A percentile compares a stretch with the other conserved stretches of the same genome.
These are phyloP conservation scores for Leucocoprinus birnbaumii DNA, from an alignment of 768 basidiomycete species.

Conservation along the genomic window DNA sequence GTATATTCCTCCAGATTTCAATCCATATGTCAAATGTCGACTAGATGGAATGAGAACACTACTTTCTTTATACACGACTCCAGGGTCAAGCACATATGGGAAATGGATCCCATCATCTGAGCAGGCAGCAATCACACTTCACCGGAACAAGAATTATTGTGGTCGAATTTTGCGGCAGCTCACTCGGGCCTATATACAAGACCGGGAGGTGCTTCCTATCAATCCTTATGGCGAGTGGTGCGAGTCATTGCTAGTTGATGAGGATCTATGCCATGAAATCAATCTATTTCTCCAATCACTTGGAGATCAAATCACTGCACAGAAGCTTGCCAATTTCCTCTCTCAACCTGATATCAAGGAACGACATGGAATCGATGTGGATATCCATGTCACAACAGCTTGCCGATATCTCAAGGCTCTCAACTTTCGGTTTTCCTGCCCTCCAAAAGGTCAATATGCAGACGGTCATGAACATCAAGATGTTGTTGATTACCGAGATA, in stretches of 20 bases:
- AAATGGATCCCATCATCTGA: not conserved
- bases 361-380: not conserved
- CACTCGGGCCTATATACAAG: not conserved
- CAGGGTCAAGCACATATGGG: not conserved
- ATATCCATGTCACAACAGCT: slow-evolving; percentile 21
- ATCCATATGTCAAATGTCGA: no score
- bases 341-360: slow-evolving; percentile 5
- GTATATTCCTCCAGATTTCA: no score
- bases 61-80: not conserved
- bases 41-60: not conserved
- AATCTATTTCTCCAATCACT: slow-evolving; percentile 24
- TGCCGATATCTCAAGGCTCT: slow-evolving; percentile 17
- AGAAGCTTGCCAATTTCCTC: slow-evolving; percentile 23
- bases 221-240: not conserved
- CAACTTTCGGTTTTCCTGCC: slow-evolving; percentile 15
- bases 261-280: slow-evolving; percentile 20
- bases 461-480: slow-evolving; percentile 22
- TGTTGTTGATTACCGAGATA: slow-evolving; percentile 16
- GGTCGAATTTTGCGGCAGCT: not conserved
- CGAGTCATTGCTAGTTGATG: slow-evolving; percentile 22
- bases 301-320: slow-evolving; percentile 22
- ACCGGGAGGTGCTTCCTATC: not conserved
- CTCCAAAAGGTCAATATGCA: slow-evolving; percentile 19
- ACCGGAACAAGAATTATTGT: not conserved
- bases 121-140: not conserved